A percentile compares a stretch with the other conserved stretches of the same genome.
phyloP scores from a whole-genome alignment of 371 early-diverging fungal species.

The Mortierella sp. region DNA sequence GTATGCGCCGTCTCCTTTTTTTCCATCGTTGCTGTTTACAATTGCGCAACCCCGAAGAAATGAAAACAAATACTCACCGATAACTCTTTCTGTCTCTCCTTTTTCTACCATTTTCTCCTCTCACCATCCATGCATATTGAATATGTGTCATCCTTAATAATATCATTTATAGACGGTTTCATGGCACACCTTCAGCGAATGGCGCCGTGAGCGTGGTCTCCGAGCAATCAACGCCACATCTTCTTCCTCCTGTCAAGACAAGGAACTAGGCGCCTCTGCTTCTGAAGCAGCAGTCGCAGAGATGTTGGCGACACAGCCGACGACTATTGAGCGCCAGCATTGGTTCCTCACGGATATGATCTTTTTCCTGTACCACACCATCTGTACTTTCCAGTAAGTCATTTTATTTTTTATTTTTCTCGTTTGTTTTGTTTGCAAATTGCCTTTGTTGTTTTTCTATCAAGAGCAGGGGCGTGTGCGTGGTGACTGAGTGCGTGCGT shows the following conservation, averaged over 20 bases:
- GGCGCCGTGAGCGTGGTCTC: constrained; percentile 44
- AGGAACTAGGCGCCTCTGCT: not conserved
- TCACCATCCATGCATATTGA: not conserved
- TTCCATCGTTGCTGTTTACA: no score
- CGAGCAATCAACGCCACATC: not conserved
- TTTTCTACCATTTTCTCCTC: not conserved
- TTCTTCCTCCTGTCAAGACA: not conserved
- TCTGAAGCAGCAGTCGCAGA: not conserved
- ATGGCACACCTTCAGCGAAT: constrained; percentile 57
- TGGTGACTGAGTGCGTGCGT: not conserved
- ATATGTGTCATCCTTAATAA: not conserved
- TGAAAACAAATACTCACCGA: not conserved
- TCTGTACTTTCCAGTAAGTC: constrained; percentile 60
- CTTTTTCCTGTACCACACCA: constrained; percentile 57
- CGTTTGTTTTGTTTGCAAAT: not conserved
- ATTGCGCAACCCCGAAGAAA: not conserved
- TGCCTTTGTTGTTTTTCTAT: not conserved
- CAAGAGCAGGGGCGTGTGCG: not conserved
- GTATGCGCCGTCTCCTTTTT: not conserved
- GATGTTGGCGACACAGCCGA: constrained; percentile 9
- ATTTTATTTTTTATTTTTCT: not conserved
- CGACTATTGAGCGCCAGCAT: constrained; percentile 47
- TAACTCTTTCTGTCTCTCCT: not conserved
- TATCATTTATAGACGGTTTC: constrained; percentile 35
- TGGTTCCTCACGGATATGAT: constrained; percentile 57